Evolutionary conservation across 257 asterid species (phyloP).

Genomic region (Henckelia pumila): DNA sequence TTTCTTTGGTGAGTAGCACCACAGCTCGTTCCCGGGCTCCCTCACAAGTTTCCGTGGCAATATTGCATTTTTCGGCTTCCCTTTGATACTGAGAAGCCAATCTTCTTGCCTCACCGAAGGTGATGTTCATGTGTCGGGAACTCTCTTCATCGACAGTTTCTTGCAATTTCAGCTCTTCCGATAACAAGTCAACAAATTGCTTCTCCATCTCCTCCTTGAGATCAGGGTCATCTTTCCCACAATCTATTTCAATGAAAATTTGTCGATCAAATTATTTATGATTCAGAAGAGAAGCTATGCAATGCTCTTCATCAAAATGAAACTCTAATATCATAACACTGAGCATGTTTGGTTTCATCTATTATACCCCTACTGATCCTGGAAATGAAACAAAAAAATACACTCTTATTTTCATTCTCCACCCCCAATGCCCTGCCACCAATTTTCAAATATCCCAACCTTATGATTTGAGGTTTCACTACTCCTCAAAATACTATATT

Average conservation of each 20-base stretch:
- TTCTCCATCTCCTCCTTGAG: conserved; percentile 95
- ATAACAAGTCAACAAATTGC: conserved; percentile 75
- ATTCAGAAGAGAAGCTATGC: background rate
- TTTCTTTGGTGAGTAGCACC: conserved; percentile 67
- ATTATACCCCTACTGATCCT: background rate
- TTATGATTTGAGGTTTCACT: background rate
- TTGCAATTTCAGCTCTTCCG: conserved; percentile 88
- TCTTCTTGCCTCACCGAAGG: conserved; percentile 79
- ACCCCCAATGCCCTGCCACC: background rate
- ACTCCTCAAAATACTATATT: background rate
- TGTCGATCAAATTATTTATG: background rate
- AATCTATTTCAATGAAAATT: conserved; percentile 43
- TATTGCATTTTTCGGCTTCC: conserved; percentile 89
- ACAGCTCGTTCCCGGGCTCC: conserved; percentile 77
- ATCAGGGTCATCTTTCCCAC: conserved; percentile 93
- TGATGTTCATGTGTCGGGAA: conserved; percentile 73
- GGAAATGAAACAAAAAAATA: too few relatives aligned
- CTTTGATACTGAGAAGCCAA: conserved; percentile 74
- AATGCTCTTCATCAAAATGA: background rate
- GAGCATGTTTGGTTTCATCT: background rate
- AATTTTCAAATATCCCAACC: background rate
- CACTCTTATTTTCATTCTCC: background rate
- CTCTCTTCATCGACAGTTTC: conserved; percentile 64
- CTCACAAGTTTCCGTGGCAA: conserved; percentile 91
- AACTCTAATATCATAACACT: background rate